Evolutionary conservation across 345 rosid species (phyloP).

Genomic region (Bruguiera gymnorhiza): DNA sequence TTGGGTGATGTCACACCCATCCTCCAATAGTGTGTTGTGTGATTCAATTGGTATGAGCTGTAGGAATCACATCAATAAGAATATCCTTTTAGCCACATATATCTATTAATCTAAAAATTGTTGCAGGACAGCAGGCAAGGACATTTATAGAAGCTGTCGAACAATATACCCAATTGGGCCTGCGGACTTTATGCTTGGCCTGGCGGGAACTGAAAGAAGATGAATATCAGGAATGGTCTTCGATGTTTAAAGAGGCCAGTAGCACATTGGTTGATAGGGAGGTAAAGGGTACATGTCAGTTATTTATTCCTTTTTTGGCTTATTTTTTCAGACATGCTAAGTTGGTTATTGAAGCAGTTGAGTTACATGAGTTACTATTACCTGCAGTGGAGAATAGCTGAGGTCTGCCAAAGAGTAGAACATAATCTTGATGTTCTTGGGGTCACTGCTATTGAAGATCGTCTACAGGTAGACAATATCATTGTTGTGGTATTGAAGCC

Average conservation of each 20-base stretch:
- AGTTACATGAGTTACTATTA: constrained; percentile 24
- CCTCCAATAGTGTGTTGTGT: too few relatives aligned
- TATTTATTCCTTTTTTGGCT: constrained; percentile 8
- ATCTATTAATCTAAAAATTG: constrained; percentile 17
- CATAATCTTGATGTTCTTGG: constrained; percentile 87
- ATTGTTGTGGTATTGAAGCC: constrained; percentile 16
- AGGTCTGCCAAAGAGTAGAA: constrained; percentile 86
- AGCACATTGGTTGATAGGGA: constrained; percentile 94
- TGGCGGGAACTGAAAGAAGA: constrained; percentile 83
- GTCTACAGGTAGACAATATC: constrained; percentile 62
- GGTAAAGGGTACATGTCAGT: constrained; percentile 46
- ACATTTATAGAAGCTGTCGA: constrained; percentile 80
- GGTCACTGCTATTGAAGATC: constrained; percentile 94
- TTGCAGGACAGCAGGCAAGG: constrained; percentile 86
- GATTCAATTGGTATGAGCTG: too few relatives aligned
- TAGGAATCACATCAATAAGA: constrained; percentile 1
- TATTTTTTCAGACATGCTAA: not conserved
- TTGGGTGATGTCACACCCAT: too few relatives aligned
- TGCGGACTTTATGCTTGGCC: constrained; percentile 94
- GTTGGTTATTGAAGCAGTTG: constrained; percentile 21
- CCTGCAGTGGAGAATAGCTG: constrained; percentile 95
- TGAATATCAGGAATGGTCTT: constrained; percentile 85
- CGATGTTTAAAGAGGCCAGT: constrained; percentile 86
- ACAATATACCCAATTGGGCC: constrained; percentile 85
- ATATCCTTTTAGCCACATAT: not conserved